Evolutionary conservation across 202 grass and related monocot genomes (phyloP).

Genomic region (Alloteropsis angusta): DNA sequence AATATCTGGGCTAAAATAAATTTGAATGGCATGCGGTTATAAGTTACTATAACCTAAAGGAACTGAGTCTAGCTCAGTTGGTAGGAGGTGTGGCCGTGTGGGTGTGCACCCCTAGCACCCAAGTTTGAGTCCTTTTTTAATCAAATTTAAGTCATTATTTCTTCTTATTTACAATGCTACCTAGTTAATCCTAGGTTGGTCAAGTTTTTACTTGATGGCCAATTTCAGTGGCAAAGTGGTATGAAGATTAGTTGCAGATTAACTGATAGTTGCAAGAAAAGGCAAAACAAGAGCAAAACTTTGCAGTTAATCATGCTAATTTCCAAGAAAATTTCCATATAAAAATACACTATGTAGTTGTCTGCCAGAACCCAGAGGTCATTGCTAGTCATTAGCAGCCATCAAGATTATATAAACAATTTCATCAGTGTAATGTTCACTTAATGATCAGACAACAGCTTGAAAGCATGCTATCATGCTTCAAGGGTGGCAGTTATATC

Average conservation of each 20-base stretch:
- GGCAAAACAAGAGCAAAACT: not conserved
- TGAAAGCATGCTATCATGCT: not conserved
- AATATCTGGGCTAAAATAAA: not conserved
- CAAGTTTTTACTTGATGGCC: not conserved
- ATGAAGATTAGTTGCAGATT: not conserved
- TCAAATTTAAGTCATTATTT: not conserved
- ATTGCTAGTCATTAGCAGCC: not conserved
- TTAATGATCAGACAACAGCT: not conserved
- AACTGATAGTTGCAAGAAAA: not conserved
- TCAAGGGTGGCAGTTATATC: not conserved
- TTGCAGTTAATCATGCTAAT: constrained; percentile 5
- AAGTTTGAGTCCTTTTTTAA: not conserved
- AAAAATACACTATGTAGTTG: not conserved
- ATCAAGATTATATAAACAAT: not conserved
- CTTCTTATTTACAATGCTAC: not conserved
- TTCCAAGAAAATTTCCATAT: not conserved
- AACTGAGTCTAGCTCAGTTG: not conserved
- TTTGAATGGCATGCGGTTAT: not conserved
- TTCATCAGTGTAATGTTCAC: not conserved
- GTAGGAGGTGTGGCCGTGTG: not conserved
- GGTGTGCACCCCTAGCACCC: not conserved
- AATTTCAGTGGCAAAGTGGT: not conserved
- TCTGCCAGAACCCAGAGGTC: not conserved
- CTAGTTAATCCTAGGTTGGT: not conserved
- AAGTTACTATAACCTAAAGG: not conserved